phyloP scores from a whole-genome alignment of 225 moss, liverwort and hornwort genomes.

The Bryum argenteum region DNA sequence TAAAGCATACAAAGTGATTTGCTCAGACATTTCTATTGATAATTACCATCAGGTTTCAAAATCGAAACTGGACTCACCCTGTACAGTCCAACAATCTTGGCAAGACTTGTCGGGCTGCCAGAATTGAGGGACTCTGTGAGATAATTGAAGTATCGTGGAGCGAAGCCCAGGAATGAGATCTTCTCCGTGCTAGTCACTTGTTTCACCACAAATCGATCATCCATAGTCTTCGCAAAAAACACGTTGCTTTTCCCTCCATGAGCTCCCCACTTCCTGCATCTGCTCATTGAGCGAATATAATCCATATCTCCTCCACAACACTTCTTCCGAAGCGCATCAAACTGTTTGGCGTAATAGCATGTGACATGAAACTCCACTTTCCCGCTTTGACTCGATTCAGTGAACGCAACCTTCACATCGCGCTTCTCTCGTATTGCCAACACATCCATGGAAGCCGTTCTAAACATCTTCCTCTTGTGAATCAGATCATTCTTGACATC shows the following conservation, averaged over 20 bases:
- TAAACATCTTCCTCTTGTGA: constrained; percentile 35
- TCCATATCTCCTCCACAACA: constrained; percentile 78
- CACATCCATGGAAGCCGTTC: constrained; percentile 45
- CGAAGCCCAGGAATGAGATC: constrained; percentile 85
- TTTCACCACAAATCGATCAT: constrained; percentile 95
- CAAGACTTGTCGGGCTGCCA: constrained; percentile 88
- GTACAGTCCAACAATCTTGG: constrained; percentile 93
- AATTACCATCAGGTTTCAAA: not conserved
- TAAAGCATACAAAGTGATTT: constrained; percentile 16
- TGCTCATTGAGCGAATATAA: constrained; percentile 85
- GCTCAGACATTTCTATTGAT: not conserved
- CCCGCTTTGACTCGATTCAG: constrained; percentile 56
- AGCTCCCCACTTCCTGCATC: constrained; percentile 95
- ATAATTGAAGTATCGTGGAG: constrained; percentile 89
- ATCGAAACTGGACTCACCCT: constrained; percentile 54
- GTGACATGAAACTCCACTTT: constrained; percentile 83
- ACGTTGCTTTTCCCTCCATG: constrained; percentile 99
- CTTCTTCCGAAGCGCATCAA: constrained; percentile 83
- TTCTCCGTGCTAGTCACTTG: constrained; percentile 95
- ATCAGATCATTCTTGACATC: constrained; percentile 47
- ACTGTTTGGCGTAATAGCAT: constrained; percentile 88
- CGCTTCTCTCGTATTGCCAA: constrained; percentile 38
- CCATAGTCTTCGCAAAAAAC: constrained; percentile 91
- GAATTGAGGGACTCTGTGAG: constrained; percentile 76
- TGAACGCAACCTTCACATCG: constrained; percentile 65